These are phyloP conservation scores for Russula griseocarnosa DNA, from an alignment of 768 basidiomycete genomes.

Conservation along the genomic window DNA sequence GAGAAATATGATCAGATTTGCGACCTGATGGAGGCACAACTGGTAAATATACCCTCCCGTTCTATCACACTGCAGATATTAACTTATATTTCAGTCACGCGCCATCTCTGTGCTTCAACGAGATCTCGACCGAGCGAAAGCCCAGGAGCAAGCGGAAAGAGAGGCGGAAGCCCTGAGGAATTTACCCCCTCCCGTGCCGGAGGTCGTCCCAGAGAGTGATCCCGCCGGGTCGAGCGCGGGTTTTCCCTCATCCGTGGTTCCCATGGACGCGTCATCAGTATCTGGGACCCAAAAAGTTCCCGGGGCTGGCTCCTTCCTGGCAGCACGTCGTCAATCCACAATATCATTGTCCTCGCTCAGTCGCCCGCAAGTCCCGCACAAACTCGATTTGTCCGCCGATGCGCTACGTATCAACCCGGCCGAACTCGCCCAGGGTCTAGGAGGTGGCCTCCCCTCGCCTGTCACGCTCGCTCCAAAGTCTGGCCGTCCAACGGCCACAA, in stretches of 20 bases:
- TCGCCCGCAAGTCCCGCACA: conserved; percentile 63
- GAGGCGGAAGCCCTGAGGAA: conserved; percentile 33
- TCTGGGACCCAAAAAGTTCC: conserved; percentile 36
- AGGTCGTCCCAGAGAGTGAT: conserved; percentile 14
- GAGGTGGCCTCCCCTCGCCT: conserved; percentile 66
- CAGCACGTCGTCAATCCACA: conserved; percentile 62
- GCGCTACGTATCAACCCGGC: conserved; percentile 62
- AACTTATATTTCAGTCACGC: conserved; percentile 46
- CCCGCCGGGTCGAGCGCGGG: not conserved
- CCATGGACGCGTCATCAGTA: conserved; percentile 30
- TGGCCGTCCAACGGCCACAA: conserved; percentile 47
- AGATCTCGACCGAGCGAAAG: conserved; percentile 53
- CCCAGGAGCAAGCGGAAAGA: conserved; percentile 41
- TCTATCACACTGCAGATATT: not conserved
- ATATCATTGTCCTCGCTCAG: conserved; percentile 80
- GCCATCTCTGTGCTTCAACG: conserved; percentile 70
- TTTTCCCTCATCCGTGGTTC: not conserved
- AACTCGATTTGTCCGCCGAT: conserved; percentile 75
- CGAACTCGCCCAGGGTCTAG: conserved; percentile 53
- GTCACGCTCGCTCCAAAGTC: conserved; percentile 81
- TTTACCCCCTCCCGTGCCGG: conserved; percentile 32
- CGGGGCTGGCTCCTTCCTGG: conserved; percentile 30
- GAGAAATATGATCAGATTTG: conserved; percentile 79
- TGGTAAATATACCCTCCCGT: conserved; percentile 44
- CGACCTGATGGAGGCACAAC: conserved; percentile 67